Conservation (phyloP, 2,329 filamentous ascomycete genomes). For the Colletotrichum sojae region DNA sequence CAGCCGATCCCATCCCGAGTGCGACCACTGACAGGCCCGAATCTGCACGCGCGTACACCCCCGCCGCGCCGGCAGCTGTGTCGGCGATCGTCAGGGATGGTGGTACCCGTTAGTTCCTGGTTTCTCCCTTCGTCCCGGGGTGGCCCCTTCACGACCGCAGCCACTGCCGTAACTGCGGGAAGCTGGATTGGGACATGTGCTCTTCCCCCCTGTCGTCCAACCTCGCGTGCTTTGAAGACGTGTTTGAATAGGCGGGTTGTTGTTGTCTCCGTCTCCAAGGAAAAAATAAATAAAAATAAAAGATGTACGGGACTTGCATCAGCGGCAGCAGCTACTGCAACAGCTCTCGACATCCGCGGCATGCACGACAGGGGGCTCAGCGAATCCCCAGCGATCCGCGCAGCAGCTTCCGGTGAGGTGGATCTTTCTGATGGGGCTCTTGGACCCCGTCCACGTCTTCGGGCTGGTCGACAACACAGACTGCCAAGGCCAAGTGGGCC, state of each 20-base stretch:
- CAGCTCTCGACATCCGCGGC: background rate
- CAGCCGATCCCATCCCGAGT: background rate
- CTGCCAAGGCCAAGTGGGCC: background rate
- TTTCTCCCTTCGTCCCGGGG: background rate
- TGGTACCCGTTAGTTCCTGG: constrained; percentile 18
- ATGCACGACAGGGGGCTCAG: constrained; percentile 28
- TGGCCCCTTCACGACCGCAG: constrained; percentile 5
- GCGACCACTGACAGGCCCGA: background rate
- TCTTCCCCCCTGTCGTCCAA: too few relatives aligned
- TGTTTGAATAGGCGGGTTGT: too few relatives aligned
- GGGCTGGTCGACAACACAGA: constrained; percentile 8
- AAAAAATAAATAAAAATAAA: too few relatives aligned
- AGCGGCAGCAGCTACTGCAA: background rate
- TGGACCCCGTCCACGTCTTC: background rate
- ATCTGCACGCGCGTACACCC: constrained; percentile 31
- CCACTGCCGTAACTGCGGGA: constrained; percentile 2
- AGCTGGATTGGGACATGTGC: background rate
- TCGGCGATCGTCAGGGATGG: constrained; percentile 34
- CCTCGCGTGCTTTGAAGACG: too few relatives aligned
- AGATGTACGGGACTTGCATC: too few relatives aligned
- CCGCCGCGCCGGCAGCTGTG: constrained; percentile 36
- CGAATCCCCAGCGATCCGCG: constrained; percentile 38
- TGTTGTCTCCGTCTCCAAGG: too few relatives aligned
- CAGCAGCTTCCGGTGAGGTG: constrained; percentile 38
- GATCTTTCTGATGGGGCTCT: constrained; percentile 17